Base-by-base conservation (phyloP, 768 basidiomycete species). In the Pilatotrama ljubarskyi region DNA sequence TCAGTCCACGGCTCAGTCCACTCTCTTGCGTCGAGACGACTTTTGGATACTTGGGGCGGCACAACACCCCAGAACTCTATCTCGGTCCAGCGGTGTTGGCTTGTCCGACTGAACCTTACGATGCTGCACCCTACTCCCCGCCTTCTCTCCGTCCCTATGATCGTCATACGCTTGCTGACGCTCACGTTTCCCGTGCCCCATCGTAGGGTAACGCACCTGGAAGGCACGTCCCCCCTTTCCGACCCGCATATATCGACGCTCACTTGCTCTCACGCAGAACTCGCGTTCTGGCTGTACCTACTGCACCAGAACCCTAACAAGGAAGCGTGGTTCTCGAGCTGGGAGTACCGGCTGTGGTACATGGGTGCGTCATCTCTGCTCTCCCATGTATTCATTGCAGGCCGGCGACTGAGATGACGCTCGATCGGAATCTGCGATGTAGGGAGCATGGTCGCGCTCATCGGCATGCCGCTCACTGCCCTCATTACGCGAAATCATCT, bases 251-350 rank as follows among this genome's bases (percentile, higher is more conserved):
- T 10, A 2, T 20, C 14, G 24, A 11, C 7, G n/a, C 35, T 20
- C 36, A 18, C 36, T 47, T 5, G 8, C 41, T 37, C 6, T 24
- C 46, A 29, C 14, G 13, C 51, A 91, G 90, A 91, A 69, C 79
- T 93, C 14, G 78, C 85, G 0, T 93, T 92, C 68, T 93, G 91
- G 91, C 68, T 93, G 26, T 93, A 93, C 71, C 80, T 93, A 20
- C 79, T 91, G 29, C 83, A 91, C 63, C 91, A 92, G 73, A 87
- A 87, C 3, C 87, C 87, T 0, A 74, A 77, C 43, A 83, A 85
- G 67, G 82, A 85, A 3, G 77, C 84, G 32, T 93, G 91, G 91
- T 93, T 93, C 71, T 76, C 82, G 22, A 90, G 90, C 69, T 85
- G 84, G 82, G 90, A 93, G 72, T 93, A 86, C 70, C 79, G 80